phyloP scores from a whole-genome alignment of 2,329 filamentous ascomycete genomes.

The Thielaviopsis musarum region DNA sequence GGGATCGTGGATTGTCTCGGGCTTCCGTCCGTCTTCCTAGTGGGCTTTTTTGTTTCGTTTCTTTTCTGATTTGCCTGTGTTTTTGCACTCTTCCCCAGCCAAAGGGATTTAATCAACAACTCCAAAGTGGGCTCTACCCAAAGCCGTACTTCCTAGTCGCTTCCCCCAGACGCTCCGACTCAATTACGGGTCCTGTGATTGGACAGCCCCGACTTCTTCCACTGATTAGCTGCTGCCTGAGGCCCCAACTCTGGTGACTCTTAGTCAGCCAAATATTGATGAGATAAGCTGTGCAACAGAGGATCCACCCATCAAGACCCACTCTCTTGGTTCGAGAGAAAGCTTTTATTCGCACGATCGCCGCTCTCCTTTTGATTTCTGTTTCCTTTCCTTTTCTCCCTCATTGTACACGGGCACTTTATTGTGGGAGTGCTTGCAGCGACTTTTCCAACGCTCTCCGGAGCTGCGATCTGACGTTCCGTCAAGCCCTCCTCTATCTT shows the following conservation, averaged over 20 bases:
- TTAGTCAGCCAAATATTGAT: neutral
- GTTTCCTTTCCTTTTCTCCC: slow-evolving; percentile 27
- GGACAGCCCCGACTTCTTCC: slow-evolving; percentile 15
- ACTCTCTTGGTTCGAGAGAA: neutral
- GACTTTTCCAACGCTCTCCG: slow-evolving; percentile 15
- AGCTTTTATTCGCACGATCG: slow-evolving; percentile 14
- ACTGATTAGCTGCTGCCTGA: slow-evolving; percentile 20
- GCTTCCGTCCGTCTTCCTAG: neutral
- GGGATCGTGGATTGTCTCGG: slow-evolving; percentile 3
- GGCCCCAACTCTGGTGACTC: slow-evolving; percentile 15
- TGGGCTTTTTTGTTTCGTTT: neutral
- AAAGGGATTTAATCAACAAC: neutral
- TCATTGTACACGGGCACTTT: slow-evolving; percentile 53
- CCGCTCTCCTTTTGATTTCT: slow-evolving; percentile 14
- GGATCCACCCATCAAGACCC: neutral
- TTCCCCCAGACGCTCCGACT: slow-evolving; percentile 2
- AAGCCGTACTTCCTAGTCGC: neutral
- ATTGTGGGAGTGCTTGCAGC: slow-evolving; percentile 53
- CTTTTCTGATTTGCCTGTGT: neutral
- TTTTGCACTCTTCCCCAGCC: neutral
- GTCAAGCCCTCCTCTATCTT: slow-evolving; percentile 59
- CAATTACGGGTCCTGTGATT: slow-evolving; percentile 26
- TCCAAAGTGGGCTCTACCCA: neutral
- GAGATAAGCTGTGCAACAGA: neutral
- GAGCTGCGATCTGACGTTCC: slow-evolving; percentile 20